A percentile compares a stretch with the other conserved stretches of the same genome.
Conservation (phyloP, 2,329 filamentous ascomycete species). For the Cytospora piceicola region DNA sequence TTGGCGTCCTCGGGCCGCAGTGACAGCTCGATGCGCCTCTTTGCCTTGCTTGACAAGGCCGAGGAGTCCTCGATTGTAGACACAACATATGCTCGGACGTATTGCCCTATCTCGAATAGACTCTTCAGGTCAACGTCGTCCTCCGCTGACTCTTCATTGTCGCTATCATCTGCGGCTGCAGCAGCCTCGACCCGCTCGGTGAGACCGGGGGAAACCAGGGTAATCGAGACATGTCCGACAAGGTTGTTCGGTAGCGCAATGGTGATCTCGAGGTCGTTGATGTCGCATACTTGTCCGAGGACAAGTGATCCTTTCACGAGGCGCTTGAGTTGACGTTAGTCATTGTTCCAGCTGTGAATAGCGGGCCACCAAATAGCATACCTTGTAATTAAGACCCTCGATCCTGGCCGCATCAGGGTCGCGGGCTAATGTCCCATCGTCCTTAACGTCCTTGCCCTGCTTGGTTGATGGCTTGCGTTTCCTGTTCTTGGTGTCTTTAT, state of each 20-base stretch:
- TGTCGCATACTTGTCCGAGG: constrained; percentile 81
- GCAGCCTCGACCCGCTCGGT: constrained; percentile 76
- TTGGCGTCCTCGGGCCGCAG: constrained; percentile 81
- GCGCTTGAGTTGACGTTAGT: constrained; percentile 56
- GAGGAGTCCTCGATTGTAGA: constrained; percentile 73
- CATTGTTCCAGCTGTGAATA: neutral
- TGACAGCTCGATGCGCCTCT: constrained; percentile 85
- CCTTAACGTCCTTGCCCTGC: constrained; percentile 54
- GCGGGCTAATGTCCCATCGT: constrained; percentile 46
- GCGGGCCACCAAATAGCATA: constrained; percentile 45
- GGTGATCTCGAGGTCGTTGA: constrained; percentile 78
- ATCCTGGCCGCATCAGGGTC: constrained; percentile 68
- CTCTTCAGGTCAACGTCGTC: constrained; percentile 72
- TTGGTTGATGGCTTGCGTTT: constrained; percentile 57
- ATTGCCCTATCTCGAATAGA: constrained; percentile 84
- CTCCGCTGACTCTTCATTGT: constrained; percentile 52
- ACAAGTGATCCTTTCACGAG: constrained; percentile 84
- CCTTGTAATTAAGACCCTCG: constrained; percentile 89
- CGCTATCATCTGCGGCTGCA: constrained; percentile 60
- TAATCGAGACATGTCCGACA: constrained; percentile 84
- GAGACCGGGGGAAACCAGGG: constrained; percentile 82
- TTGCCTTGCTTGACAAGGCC: constrained; percentile 61
- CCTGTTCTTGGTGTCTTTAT: constrained; percentile 56
- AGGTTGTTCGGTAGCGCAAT: constrained; percentile 92
- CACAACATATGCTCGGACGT: constrained; percentile 80